A percentile compares a stretch with the other conserved stretches of the same genome.
Evolutionary conservation across 1,284 basidiomycete species (phyloP).

Genomic region (Lentinula novae-zelandiae): DNA sequence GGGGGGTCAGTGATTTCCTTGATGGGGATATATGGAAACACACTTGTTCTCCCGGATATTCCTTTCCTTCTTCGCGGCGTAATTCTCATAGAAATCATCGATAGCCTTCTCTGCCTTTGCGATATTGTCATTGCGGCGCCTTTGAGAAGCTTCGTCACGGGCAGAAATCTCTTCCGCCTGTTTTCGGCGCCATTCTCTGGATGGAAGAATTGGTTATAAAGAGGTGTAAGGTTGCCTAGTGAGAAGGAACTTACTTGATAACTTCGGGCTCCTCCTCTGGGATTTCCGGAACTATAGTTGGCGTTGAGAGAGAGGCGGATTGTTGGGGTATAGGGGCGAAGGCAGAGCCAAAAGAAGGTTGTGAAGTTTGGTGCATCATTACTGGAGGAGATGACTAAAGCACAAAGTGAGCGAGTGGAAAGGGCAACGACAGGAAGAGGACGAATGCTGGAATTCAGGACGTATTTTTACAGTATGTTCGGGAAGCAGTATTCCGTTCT

Average conservation of each 20-base stretch:
- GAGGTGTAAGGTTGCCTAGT: not conserved
- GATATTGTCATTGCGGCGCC: slow-evolving; percentile 83
- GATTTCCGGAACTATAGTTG: slow-evolving; percentile 65
- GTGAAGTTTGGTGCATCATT: slow-evolving; percentile 22
- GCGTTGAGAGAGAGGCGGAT: slow-evolving; percentile 64
- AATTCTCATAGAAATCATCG: slow-evolving; percentile 95
- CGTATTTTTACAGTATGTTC: too few relatives aligned
- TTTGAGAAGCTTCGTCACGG: slow-evolving; percentile 76
- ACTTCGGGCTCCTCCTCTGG: slow-evolving; percentile 87
- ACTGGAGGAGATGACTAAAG: slow-evolving; percentile 16
- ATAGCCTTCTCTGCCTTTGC: slow-evolving; percentile 89
- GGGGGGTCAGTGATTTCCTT: slow-evolving; percentile 1
- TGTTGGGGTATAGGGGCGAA: slow-evolving; percentile 75
- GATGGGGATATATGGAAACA: slow-evolving; percentile 26
- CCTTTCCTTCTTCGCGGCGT: slow-evolving; percentile 89
- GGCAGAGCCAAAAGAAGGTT: slow-evolving; percentile 45
- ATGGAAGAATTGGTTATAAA: not conserved
- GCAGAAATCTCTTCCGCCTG: slow-evolving; percentile 85
- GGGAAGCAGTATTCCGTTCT: not conserved
- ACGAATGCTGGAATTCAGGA: not conserved
- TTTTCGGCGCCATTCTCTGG: slow-evolving; percentile 83
- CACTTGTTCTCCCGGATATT: slow-evolving; percentile 97
- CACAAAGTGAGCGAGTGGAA: not conserved
- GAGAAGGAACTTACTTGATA: slow-evolving; percentile 58
- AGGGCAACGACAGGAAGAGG: not conserved